These are phyloP conservation scores for Asterochloris erici DNA, from an alignment of 139 green algal species.

Conservation along the genomic window DNA sequence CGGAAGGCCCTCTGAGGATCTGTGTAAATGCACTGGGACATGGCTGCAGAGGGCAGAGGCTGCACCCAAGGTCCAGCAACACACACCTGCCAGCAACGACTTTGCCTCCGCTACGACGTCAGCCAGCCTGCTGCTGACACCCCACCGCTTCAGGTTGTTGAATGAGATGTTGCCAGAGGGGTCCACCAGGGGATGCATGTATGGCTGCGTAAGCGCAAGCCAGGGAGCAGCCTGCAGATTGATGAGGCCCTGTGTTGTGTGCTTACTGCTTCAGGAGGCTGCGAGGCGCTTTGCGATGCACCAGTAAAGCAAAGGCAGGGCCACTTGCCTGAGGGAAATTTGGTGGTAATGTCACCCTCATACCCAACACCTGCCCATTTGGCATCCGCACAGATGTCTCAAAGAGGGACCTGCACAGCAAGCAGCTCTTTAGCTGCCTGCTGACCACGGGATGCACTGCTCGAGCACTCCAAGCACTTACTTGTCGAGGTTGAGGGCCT, in stretches of 20 bases:
- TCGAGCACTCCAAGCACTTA: neutral
- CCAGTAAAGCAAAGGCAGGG: neutral
- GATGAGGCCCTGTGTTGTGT: too few relatives aligned
- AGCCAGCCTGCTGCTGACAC: neutral
- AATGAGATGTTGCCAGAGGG: neutral
- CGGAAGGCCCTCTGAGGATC: neutral
- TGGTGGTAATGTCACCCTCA: slow-evolving; percentile 1
- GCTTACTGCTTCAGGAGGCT: neutral
- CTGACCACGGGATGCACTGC: neutral
- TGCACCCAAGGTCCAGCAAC: neutral
- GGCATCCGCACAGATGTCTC: slow-evolving; percentile 7
- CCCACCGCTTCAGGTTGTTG: neutral
- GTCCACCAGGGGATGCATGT: neutral
- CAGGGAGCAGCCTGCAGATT: neutral
- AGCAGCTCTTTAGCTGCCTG: neutral
- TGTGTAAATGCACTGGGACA: neutral
- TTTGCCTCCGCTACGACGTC: slow-evolving; percentile 9
- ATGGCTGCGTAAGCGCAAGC: slow-evolving; percentile 2
- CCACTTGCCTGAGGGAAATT: neutral
- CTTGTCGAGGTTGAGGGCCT: slow-evolving; percentile 7
- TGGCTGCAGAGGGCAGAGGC: neutral
- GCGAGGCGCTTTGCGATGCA: neutral
- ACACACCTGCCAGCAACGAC: neutral
- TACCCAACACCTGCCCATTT: neutral
- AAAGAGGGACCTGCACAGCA: slow-evolving; percentile 2